Base-by-base conservation (phyloP, 495 filamentous ascomycete species). In the Glarea lozoyensis region DNA sequence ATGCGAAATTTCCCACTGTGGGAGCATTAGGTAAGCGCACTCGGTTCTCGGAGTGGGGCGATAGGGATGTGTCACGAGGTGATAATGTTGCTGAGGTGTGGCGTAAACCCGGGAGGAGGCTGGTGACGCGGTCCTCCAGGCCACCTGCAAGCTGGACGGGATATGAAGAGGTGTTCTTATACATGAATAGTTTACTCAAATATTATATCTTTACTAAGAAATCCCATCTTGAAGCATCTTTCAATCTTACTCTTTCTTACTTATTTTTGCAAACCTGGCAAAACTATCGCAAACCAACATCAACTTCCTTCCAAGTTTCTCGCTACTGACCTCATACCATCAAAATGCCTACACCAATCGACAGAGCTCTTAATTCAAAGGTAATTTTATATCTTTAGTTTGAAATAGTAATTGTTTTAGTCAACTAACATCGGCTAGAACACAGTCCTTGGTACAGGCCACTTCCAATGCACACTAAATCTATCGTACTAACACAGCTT, bases 301-400 rank as follows among this genome's bases (percentile, higher is more conserved):
- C n/a, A n/a, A n/a, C n/a, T n/a, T n/a, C n/a, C n/a, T 35, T 33
- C 21, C n/a, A 29, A 27, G 13, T 41, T 10, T 10, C 21, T 25
- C 29, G 21, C 18, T 19, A 33, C 29, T 35, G n/a, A 19, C 45
- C 5, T 19, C 13, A 22, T 10, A 16, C 15, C 23, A 22, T 37
- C 45, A 73, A 45, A 16, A 80, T 80, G 82, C 82, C 83, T 37
- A 92, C 86, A 45, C 77, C 76, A 34, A 64, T 92, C 9, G 86
- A 92, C 60, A 77, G 73, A 60, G 81, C 80, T n/a, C 61, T 92
- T 61, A 80, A 75, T 45, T 90, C 86, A 30, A 84, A 79, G 68
- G 85, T 88, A 70, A 53, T 59, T 57, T 22, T 13, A 24, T 36
- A 33, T 25, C 35, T 12, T 36, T 23, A 24, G 4, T 45, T 20